Percentiles rank a stretch among this genome's conserved stretches.
Conservation (phyloP, 2,329 filamentous ascomycete genomes). For the Fusarium miscanthi region DNA sequence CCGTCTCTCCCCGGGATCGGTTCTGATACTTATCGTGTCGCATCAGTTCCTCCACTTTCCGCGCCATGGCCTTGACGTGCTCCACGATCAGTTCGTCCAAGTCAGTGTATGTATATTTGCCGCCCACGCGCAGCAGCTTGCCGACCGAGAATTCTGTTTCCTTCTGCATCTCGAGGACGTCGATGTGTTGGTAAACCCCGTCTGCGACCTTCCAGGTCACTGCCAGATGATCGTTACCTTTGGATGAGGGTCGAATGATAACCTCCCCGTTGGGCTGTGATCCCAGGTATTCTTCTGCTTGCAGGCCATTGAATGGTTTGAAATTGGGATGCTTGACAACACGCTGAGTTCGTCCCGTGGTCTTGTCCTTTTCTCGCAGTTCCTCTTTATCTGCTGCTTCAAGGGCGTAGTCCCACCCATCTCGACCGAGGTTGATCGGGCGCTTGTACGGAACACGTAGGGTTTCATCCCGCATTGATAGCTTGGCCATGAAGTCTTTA, state of each 20-base stretch:
- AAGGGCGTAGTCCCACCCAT: conserved; percentile 87
- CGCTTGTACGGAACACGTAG: conserved; percentile 78
- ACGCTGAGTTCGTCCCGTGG: conserved; percentile 85
- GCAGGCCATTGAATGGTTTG: conserved; percentile 88
- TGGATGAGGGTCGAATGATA: conserved; percentile 94
- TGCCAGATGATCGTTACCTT: conserved; percentile 93
- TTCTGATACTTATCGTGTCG: conserved; percentile 93
- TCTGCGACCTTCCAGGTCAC: conserved; percentile 99
- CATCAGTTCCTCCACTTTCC: conserved; percentile 97
- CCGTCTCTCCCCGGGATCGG: conserved; percentile 81
- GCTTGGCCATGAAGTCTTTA: conserved; percentile 83
- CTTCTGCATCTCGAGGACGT: conserved; percentile 96
- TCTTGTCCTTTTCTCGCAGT: conserved; percentile 85
- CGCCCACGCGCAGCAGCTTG: conserved; percentile 83
- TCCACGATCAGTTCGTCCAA: conserved; percentile 96
- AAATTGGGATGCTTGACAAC: conserved; percentile 99
- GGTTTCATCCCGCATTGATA: conserved; percentile 85
- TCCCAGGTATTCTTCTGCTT: conserved; percentile 93
- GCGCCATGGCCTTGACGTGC: conserved; percentile 97
- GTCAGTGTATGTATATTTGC: conserved; percentile 93
- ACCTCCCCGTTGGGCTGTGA: conserved; percentile 88
- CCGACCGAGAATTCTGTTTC: conserved; percentile 97
- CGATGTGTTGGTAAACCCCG: conserved; percentile 96
- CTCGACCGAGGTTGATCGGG: conserved; percentile 76
- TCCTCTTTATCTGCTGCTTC: conserved; percentile 86